phyloP scores from a whole-genome alignment of 345 rosid species.

The Moricandia moricandioides region DNA sequence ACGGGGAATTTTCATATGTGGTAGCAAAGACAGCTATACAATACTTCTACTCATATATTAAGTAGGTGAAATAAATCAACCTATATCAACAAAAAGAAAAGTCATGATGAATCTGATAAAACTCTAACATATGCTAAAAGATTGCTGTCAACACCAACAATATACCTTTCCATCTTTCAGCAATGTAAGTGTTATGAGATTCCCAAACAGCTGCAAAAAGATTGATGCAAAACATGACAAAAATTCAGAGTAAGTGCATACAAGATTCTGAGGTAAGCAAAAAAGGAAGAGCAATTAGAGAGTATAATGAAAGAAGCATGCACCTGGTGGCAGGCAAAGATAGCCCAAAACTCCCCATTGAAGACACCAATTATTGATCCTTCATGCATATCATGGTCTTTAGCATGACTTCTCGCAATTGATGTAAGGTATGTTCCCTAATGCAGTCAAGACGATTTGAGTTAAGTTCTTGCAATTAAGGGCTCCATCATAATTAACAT shows the following conservation, averaged over 20 bases:
- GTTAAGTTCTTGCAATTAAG: background rate
- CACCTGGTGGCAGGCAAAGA: conserved; percentile 89
- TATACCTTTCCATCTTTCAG: conserved; percentile 56
- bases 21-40: background rate
- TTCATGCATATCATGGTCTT: conserved; percentile 55
- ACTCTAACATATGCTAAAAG: background rate
- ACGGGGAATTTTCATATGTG: background rate
- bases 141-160: background rate
- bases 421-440: conserved; percentile 95
- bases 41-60: background rate
- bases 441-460: background rate
- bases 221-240: conserved; percentile 5
- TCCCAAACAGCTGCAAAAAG: conserved; percentile 71
- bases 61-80: background rate
- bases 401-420: conserved; percentile 74
- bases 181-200: conserved; percentile 77
- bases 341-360: conserved; percentile 94
- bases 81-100: background rate
- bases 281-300: background rate
- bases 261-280: background rate
- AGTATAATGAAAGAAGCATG: conserved; percentile 4
- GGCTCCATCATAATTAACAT: background rate
- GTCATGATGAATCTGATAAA: background rate
- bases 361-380: conserved; percentile 73
- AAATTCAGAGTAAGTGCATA: background rate